Conservation (phyloP, 2,329 filamentous ascomycete genomes). For the Lithohypha guttulata region DNA sequence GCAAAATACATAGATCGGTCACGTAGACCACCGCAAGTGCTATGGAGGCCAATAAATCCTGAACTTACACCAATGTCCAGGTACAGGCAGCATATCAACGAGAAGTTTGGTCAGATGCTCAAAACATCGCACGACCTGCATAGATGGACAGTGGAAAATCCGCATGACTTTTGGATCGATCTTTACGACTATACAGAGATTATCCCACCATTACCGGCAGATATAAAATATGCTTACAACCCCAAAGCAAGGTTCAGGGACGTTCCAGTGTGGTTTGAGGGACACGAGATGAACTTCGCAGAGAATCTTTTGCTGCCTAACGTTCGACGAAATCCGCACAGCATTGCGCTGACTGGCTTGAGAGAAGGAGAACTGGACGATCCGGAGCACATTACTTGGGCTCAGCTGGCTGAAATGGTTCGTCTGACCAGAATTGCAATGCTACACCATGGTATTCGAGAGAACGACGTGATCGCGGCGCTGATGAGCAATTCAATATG, state of each 20-base stretch:
- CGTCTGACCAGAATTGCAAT: conserved; percentile 30
- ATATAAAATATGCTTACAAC: conserved; percentile 29
- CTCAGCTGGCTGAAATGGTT: conserved; percentile 30
- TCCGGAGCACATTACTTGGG: conserved; percentile 32
- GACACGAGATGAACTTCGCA: conserved; percentile 29
- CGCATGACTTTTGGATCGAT: conserved; percentile 36
- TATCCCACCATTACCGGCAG: conserved; percentile 23
- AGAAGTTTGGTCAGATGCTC: conserved; percentile 13
- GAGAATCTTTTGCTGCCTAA: conserved; percentile 29
- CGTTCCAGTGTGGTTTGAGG: conserved; percentile 30
- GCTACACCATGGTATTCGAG: conserved; percentile 27
- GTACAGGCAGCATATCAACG: conserved; percentile 18
- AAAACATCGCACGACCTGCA: conserved; percentile 29
- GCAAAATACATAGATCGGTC: background rate
- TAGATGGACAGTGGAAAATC: conserved; percentile 30
- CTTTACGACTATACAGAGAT: conserved; percentile 29
- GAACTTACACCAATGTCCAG: conserved; percentile 16
- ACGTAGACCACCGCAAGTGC: conserved; percentile 1
- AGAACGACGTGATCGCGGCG: conserved; percentile 31
- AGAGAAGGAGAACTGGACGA: conserved; percentile 29
- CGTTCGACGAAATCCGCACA: conserved; percentile 25
- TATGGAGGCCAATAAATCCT: conserved; percentile 17
- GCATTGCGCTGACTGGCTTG: conserved; percentile 31
- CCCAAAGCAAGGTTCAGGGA: conserved; percentile 26
- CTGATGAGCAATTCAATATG: conserved; percentile 35